Base-by-base conservation (phyloP, 1,139 yeast species). In the Wickerhamomyces sp. region DNA sequence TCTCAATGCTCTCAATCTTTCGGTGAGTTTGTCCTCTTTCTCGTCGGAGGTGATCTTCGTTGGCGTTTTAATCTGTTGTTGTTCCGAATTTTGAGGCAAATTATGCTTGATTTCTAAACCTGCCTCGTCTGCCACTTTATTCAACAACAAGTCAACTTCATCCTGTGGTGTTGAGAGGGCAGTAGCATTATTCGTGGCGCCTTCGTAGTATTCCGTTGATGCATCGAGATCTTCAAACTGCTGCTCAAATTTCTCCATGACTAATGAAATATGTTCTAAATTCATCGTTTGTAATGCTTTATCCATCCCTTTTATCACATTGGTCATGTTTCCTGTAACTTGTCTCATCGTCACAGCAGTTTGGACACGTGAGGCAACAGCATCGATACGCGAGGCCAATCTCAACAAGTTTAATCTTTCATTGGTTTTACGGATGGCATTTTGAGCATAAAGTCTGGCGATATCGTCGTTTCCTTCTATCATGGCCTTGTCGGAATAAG, bases 211-310 rank as follows among this genome's bases (percentile, higher is more conserved):
- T 47, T 88, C 85, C 0, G 97, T 82, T 25, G 93, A 77, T 8
- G 96, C 94, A 58, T 93, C 98, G 49, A 93, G 67, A 54, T 93
- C 97, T 58, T 93, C 98, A 54, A 93, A 93, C 59, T 93, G 99
- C 41, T 71, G 75, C 58, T 93, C 99, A 57, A 93, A 93, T 59
- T 87, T 89, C 60, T 91, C 98, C 98, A 93, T 91, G 14, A 91
- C 94, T 64, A 88, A 62, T 7, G 96, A 86, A 26, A 93, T 91
- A 49, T 77, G 75, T 55, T 93, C 97, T 43, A 93, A 66, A 58
- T 93, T 91, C 98, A 93, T 93, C 26, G 94, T 81, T 53, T 86
- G 94, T 62, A 93, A 72, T 1, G 98, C 98, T 51, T 76, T 80
- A 57, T 93, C 98, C 98, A 93, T 91, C 12, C 97, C 97, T 51